Percentiles rank a stretch among this genome's conserved stretches.
Conservation (phyloP, 2,329 filamentous ascomycete genomes). For the Ceratocystiopsis sp. region DNA sequence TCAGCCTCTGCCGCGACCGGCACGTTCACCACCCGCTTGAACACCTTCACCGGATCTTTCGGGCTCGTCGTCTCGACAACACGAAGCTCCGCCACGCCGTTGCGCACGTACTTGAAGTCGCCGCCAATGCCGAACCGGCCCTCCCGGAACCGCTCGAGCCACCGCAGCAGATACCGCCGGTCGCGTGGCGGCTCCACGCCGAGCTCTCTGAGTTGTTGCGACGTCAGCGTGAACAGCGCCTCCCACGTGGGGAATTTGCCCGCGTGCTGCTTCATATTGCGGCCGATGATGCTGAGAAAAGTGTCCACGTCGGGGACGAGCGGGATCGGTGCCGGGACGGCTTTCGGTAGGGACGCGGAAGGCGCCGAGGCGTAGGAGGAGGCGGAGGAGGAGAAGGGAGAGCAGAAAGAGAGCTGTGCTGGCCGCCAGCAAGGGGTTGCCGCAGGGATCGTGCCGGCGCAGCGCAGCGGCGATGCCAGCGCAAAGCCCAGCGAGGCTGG, state of each 20-base stretch:
- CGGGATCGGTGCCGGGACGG: constrained; percentile 53
- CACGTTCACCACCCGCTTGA: constrained; percentile 38
- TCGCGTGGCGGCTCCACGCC: constrained; percentile 75
- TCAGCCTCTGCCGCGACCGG: constrained; percentile 13
- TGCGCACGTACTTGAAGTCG: constrained; percentile 55
- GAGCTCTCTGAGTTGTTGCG: constrained; percentile 60
- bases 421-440: not conserved
- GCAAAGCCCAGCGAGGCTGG: constrained; percentile 13
- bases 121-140: constrained; percentile 69
- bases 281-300: constrained; percentile 83
- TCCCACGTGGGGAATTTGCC: constrained; percentile 86
- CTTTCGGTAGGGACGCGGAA: not conserved
- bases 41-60: constrained; percentile 21
- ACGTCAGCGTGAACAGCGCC: constrained; percentile 67
- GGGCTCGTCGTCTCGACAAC: constrained; percentile 23
- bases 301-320: constrained; percentile 73
- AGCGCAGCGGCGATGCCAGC: constrained; percentile 8
- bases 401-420: not conserved
- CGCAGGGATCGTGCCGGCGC: not conserved
- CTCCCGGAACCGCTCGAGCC: constrained; percentile 69
- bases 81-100: constrained; percentile 34
- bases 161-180: constrained; percentile 69
- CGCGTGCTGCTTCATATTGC: constrained; percentile 64
- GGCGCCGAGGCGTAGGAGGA: not conserved
- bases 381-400: not conserved